These are phyloP conservation scores for Psidium guajava DNA, from an alignment of 345 rosid genomes.

Conservation along the genomic window DNA sequence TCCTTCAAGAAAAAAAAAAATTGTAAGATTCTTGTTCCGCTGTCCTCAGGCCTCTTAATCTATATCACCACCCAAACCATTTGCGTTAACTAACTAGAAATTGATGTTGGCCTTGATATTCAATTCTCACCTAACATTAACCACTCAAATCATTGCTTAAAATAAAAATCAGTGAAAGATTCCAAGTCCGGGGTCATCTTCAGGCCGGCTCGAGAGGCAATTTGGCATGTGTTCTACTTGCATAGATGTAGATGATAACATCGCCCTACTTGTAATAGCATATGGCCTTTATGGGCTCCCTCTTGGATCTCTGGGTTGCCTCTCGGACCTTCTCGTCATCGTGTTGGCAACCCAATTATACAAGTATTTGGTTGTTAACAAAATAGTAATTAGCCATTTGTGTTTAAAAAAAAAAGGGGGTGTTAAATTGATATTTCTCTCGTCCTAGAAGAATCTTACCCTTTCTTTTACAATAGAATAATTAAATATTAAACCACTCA, in stretches of 20 bases:
- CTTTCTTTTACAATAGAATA: no score
- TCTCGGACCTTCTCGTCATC: not conserved
- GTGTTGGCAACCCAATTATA: no score
- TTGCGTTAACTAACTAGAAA: not conserved
- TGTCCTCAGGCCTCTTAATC: not conserved
- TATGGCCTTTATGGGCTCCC: not conserved
- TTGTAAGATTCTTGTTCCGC: not conserved
- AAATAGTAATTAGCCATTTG: no score
- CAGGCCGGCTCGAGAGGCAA: not conserved
- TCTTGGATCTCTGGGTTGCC: not conserved
- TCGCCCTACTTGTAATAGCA: no score
- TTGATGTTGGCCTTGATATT: not conserved
- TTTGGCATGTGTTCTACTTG: not conserved
- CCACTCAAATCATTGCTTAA: fast-evolving
- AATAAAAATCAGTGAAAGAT: not conserved
- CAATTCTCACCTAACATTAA: not conserved
- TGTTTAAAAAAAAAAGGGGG: no score
- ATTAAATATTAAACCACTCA: no score
- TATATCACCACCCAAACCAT: not conserved
- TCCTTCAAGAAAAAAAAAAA: not conserved
- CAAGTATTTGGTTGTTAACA: no score
- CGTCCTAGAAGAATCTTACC: no score
- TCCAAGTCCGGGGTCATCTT: not conserved
- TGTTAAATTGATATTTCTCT: no score
- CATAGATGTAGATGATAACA: not conserved